A percentile compares a stretch with the other conserved stretches of the same genome.
phyloP scores from a whole-genome alignment of 257 asterid species.

The Ocimum tenuiflorum region DNA sequence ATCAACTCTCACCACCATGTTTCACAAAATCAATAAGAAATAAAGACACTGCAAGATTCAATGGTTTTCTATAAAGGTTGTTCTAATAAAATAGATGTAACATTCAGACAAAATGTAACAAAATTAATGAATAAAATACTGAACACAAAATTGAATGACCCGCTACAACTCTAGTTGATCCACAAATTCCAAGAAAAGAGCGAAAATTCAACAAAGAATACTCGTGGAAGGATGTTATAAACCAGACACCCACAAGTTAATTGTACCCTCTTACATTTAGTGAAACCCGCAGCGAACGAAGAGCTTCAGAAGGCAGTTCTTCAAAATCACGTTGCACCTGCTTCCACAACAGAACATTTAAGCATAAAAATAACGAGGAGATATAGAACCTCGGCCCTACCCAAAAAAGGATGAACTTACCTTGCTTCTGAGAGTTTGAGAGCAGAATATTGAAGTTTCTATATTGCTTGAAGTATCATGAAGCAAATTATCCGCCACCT shows the following conservation, averaged over 20 bases:
- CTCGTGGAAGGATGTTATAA: neutral
- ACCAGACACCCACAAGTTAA: constrained; percentile 15
- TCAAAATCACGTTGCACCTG: constrained; percentile 99
- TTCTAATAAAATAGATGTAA: neutral
- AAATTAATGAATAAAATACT: neutral
- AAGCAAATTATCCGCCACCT: constrained; percentile 98
- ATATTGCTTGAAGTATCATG: constrained; percentile 84
- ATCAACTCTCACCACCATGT: constrained; percentile 9
- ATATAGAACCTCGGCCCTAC: neutral
- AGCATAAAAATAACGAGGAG: constrained; percentile 13
- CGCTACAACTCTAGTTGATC: constrained; percentile 1
- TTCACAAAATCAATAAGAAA: constrained; percentile 5
- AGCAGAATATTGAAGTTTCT: constrained; percentile 91
- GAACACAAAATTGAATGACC: constrained; percentile 1
- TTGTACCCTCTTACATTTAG: constrained; percentile 57
- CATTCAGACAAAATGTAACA: constrained; percentile 3
- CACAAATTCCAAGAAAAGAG: constrained; percentile 5
- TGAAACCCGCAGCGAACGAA: constrained; percentile 79
- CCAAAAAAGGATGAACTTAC: constrained; percentile 29
- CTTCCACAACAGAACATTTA: constrained; percentile 15
- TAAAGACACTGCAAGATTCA: neutral
- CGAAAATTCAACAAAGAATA: constrained; percentile 3
- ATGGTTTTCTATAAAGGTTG: neutral
- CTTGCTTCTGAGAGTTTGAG: constrained; percentile 98
- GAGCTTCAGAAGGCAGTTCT: constrained; percentile 96